phyloP scores from a whole-genome alignment of 2,329 filamentous ascomycete species.

The Calycina marina region DNA sequence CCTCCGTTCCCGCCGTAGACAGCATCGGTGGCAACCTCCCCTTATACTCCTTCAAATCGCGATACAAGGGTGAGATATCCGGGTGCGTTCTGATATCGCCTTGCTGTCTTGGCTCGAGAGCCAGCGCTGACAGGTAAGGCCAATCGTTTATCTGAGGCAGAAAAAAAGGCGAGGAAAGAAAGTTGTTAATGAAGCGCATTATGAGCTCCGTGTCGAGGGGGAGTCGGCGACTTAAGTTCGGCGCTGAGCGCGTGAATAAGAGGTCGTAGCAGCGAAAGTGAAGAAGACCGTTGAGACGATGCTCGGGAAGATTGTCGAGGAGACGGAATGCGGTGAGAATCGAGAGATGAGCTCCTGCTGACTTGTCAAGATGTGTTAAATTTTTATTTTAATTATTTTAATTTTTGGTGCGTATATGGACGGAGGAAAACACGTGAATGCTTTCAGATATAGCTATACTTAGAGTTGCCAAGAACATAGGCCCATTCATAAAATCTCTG shows the following conservation, averaged over 20 bases:
- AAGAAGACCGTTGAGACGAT: conserved; percentile 33
- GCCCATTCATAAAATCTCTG: conserved; percentile 11
- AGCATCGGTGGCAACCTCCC: conserved; percentile 33
- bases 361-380: too few relatives aligned
- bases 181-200: conserved; percentile 29
- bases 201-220: conserved; percentile 33
- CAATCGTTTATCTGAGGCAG: too few relatives aligned
- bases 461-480: too few relatives aligned
- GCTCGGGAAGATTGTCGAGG: conserved; percentile 24
- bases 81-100: conserved; percentile 27
- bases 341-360: conserved; percentile 35
- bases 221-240: conserved; percentile 10
- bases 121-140: too few relatives aligned
- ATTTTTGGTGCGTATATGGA: too few relatives aligned
- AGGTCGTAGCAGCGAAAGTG: conserved; percentile 38
- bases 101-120: too few relatives aligned
- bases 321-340: conserved; percentile 33
- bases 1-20: conserved; percentile 39
- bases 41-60: conserved; percentile 25
- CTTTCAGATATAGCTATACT: too few relatives aligned
- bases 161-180: too few relatives aligned
- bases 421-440: too few relatives aligned
- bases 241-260: conserved; percentile 26
- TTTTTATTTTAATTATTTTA: too few relatives aligned
- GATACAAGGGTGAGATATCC: conserved; percentile 34